These are phyloP conservation scores for Colletotrichum sp. DNA, from an alignment of 2,329 filamentous ascomycete genomes.

Conservation along the genomic window DNA sequence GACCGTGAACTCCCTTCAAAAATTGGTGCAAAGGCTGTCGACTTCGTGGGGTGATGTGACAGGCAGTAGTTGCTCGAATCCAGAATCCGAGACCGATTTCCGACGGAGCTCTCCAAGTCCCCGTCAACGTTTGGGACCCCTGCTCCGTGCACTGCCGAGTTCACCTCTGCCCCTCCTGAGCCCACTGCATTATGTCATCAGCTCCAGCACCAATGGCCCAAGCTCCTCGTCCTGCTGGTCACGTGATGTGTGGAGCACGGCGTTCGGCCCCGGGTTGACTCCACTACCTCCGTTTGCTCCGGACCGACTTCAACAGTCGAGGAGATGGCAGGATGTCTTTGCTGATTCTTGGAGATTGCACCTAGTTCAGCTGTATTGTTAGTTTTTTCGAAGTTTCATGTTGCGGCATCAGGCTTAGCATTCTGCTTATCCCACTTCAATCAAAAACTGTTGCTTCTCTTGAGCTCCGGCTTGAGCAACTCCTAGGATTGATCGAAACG, in stretches of 20 bases:
- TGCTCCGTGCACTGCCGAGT: background rate
- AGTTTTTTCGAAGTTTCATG: too few relatives aligned
- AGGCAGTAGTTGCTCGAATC: background rate
- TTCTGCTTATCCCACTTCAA: background rate
- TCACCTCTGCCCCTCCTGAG: background rate
- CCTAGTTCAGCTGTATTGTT: accelerated
- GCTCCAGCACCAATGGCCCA: accelerated
- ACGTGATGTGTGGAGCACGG: accelerated
- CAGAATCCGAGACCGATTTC: background rate
- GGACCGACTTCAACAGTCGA: background rate
- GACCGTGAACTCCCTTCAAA: accelerated
- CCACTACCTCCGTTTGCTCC: background rate
- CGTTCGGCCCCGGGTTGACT: background rate
- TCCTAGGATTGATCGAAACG: background rate
- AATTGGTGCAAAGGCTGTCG: background rate
- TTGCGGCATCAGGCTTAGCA: too few relatives aligned
- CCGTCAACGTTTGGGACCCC: background rate
- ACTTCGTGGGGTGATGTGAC: background rate
- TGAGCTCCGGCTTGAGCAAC: background rate
- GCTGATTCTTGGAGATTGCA: accelerated
- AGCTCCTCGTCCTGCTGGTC: too few relatives aligned
- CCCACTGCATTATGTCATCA: background rate
- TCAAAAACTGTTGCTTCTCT: background rate
- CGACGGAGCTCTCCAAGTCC: conserved; percentile 15
- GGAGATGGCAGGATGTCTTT: accelerated